Evolutionary conservation across 2,329 filamentous ascomycete genomes (phyloP), one percentile per base, ranked within the genome.

Genomic region (Didymella exigua): DNA sequence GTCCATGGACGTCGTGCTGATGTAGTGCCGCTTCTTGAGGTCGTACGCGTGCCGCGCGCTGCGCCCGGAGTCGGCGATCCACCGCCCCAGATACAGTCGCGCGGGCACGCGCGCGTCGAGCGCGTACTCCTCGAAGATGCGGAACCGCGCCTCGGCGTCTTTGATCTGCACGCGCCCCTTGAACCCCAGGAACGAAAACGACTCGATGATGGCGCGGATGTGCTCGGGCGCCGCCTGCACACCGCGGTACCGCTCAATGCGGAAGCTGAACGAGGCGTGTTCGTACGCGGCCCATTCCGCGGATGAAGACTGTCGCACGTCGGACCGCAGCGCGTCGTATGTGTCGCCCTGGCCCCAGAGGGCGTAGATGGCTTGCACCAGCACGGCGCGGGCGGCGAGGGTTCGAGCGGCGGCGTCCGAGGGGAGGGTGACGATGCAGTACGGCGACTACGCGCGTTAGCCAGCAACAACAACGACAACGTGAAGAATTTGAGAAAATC

Each of bases 1-100:
- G 72, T 99, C 95, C 95, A 99, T 98, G 40, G 90, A 95, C 0
- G 95, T 99, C 0, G 93, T 98, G 63, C 89, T 91, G 67, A 99
- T 98, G 72, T 99, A 99, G 33, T 84, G 83, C 24, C 95, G 82
- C 76, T 96, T 96, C 81, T 99, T 99, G 19, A 99, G 82, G 72
- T 96, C 92, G 68, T 93, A 96, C 21, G 83, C 89, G 30, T 84
- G 79, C 27, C 90, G 82, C 5, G 88, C 80, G 48, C 89, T 85
- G 38, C 93, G 83, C 3, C 84, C 84, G 2, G 89, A 88, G 11
- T 78, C 78, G 2, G 82, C 87, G 21, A 98, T 73, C 52, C 85
- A 84, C 8, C 92, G 86, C 10, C 90, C 91, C 23, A 98, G 82
- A 69, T 89, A 89, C 21, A 91, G 77, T 33, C 78, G 77, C 30